These are phyloP conservation scores for Lipomyces chichibuensis DNA, from an alignment of 805 yeast genomes.

Conservation along the genomic window DNA sequence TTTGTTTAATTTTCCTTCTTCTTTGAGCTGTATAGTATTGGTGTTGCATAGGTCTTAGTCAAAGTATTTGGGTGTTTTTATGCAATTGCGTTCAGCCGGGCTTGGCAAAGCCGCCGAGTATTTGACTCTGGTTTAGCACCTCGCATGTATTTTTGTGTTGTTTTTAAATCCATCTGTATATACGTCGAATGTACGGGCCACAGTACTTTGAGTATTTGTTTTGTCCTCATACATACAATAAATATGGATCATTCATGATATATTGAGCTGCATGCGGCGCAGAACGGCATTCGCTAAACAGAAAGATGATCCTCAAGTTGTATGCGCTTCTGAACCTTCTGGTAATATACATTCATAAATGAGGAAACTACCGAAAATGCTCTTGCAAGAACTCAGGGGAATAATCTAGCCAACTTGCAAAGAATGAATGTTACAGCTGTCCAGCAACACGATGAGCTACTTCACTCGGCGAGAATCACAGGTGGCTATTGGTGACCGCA, in stretches of 20 bases:
- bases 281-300: neutral
- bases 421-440: neutral
- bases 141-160: too few species aligned
- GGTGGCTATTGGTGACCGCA: neutral
- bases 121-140: too few species aligned
- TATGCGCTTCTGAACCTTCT: neutral
- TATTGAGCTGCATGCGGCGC: neutral
- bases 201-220: neutral
- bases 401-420: too few species aligned
- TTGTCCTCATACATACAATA: neutral
- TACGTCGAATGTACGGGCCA: neutral
- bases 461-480: neutral
- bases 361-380: neutral
- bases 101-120: neutral
- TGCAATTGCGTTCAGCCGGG: neutral
- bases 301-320: neutral
- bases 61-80: too few species aligned
- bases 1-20: neutral
- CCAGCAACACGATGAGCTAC: neutral
- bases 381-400: neutral
- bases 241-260: neutral
- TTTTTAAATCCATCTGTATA: neutral
- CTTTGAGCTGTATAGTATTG: neutral
- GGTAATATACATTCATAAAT: neutral
- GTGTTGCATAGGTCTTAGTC: neutral